phyloP scores from a whole-genome alignment of 257 asterid species.

The Misopates orontium region DNA sequence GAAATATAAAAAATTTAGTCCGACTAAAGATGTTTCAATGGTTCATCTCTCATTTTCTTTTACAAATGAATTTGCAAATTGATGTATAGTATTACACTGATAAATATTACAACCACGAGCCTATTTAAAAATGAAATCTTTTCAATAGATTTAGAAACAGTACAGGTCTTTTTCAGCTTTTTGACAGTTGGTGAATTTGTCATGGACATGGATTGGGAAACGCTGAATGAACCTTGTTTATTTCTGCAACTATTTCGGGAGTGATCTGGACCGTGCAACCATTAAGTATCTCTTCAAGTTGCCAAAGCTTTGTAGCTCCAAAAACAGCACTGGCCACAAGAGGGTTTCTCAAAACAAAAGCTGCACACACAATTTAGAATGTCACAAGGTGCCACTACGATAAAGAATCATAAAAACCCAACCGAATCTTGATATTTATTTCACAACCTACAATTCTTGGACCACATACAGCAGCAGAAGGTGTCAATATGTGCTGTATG shows the following conservation, averaged over 20 bases:
- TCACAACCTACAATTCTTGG: constrained; percentile 5
- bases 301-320: constrained; percentile 87
- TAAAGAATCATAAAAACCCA: constrained; percentile 9
- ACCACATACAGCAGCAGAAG: constrained; percentile 2
- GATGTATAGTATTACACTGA: no score
- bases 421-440: constrained; percentile 2
- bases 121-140: no score
- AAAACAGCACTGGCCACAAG: constrained; percentile 72
- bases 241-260: constrained; percentile 58
- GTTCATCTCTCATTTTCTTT: no score
- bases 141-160: no score
- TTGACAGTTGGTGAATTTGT: neutral
- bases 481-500: neutral
- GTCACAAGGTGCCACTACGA: constrained; percentile 4
- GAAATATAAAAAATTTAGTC: no score
- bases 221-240: constrained; percentile 56
- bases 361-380: constrained; percentile 39
- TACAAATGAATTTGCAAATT: no score
- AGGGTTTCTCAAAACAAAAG: constrained; percentile 79
- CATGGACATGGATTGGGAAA: constrained; percentile 77
- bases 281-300: constrained; percentile 62
- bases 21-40: no score
- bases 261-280: constrained; percentile 60
- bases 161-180: no score
- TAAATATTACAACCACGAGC: no score